These are phyloP conservation scores for Naegleria gruberi DNA, from an alignment of 208 protist genomes.

Conservation along the genomic window DNA sequence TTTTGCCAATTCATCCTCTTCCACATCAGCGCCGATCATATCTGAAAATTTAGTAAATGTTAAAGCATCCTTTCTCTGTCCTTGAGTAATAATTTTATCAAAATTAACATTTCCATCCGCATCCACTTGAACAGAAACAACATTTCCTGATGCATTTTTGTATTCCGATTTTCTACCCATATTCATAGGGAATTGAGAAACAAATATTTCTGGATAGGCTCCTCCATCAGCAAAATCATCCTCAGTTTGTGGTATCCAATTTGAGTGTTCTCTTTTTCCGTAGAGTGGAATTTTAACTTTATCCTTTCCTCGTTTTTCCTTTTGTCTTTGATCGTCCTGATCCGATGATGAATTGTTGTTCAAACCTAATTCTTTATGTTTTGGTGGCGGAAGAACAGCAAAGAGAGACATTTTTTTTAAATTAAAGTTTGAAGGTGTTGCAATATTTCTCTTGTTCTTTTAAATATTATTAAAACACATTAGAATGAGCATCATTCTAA, in stretches of 20 bases:
- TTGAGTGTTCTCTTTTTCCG: conserved; percentile 37
- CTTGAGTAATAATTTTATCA: conserved; percentile 36
- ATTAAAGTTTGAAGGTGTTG: background rate
- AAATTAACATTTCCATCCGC: conserved; percentile 39
- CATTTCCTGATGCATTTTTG: background rate
- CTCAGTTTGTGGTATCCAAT: conserved; percentile 41
- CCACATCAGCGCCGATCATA: conserved; percentile 30
- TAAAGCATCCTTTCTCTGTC: conserved; percentile 16
- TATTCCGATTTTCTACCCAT: conserved; percentile 53
- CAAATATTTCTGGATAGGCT: conserved; percentile 72
- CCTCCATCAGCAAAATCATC: conserved; percentile 69
- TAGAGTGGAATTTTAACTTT: conserved; percentile 47
- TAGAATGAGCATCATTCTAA: no score
- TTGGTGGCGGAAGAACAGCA: background rate
- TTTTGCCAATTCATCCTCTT: conserved; percentile 37
- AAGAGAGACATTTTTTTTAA: background rate
- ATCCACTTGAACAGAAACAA: conserved; percentile 41
- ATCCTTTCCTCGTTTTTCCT: no score
- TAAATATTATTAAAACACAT: no score
- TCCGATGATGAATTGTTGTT: background rate
- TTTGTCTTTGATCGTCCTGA: no score
- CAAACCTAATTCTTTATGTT: background rate
- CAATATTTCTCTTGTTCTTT: no score
- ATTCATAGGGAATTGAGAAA: conserved; percentile 61
- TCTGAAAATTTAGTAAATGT: conserved; percentile 26